These are phyloP conservation scores for Coemansia sp. DNA, from an alignment of 192 early-diverging fungal genomes.

Conservation along the genomic window DNA sequence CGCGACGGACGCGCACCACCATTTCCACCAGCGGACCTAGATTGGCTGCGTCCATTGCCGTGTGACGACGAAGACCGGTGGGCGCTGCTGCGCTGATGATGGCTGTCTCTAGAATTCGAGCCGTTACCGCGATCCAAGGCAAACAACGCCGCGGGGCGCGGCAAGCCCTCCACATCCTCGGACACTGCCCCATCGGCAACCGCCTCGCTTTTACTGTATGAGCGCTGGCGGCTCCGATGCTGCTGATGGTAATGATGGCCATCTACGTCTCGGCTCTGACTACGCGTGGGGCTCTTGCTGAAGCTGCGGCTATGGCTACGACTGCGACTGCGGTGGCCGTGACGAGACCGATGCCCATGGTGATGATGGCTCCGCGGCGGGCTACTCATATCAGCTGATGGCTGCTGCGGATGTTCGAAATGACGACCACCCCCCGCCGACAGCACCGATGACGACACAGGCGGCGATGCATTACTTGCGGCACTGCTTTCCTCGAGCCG, in stretches of 20 bases:
- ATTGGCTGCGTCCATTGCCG: slow-evolving; percentile 26
- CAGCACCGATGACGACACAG: background rate
- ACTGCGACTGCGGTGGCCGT: slow-evolving; percentile 12
- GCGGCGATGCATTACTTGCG: slow-evolving; percentile 9
- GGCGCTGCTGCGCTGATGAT: slow-evolving; percentile 11
- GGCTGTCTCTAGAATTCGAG: background rate
- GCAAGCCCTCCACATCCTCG: background rate
- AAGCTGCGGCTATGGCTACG: slow-evolving; percentile 18
- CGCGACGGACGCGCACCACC: slow-evolving; percentile 35
- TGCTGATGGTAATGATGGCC: background rate
- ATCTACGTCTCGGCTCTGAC: slow-evolving; percentile 17
- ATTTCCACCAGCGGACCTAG: slow-evolving; percentile 14
- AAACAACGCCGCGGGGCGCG: background rate
- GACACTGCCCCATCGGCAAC: slow-evolving; percentile 5
- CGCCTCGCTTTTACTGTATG: slow-evolving; percentile 25
- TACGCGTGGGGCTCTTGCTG: slow-evolving; percentile 16
- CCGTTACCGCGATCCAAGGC: slow-evolving; percentile 3
- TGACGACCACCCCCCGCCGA: slow-evolving; percentile 12
- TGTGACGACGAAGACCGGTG: slow-evolving; percentile 18
- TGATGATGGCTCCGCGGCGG: background rate
- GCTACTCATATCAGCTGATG: background rate
- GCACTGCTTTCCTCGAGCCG: slow-evolving; percentile 45
- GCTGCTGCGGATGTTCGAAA: slow-evolving; percentile 6
- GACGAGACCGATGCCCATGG: slow-evolving; percentile 1
- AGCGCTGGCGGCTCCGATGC: slow-evolving; percentile 16